phyloP scores from a whole-genome alignment of 2,329 filamentous ascomycete genomes.

The Fusarium succisae region DNA sequence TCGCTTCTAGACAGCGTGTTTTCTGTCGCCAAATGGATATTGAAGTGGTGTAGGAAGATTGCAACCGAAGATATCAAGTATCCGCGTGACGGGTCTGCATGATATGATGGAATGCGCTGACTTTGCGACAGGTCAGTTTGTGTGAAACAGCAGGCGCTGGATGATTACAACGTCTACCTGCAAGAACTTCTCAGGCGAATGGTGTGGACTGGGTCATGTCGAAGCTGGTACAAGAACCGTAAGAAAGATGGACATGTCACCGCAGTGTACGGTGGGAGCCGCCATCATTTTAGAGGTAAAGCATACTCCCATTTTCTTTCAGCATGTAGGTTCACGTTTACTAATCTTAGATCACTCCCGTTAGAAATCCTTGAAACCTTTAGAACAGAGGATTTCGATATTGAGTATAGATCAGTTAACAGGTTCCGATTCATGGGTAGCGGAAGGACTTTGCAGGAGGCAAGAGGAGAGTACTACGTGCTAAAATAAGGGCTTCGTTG shows the following conservation, averaged over 20 bases:
- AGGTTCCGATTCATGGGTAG: conserved; percentile 1
- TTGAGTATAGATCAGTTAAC: neutral
- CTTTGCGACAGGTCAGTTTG: neutral
- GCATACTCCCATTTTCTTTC: rapidly evolving
- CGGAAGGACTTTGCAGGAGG: neutral
- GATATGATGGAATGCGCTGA: neutral
- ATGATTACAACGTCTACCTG: conserved; percentile 13
- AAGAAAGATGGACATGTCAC: neutral
- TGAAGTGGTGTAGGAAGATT: conserved; percentile 1
- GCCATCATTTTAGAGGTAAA: neutral
- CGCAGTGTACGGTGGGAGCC: neutral
- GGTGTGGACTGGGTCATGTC: conserved; percentile 9
- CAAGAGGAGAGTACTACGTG: neutral
- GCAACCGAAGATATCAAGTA: conserved; percentile 6
- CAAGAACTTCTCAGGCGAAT: conserved; percentile 6
- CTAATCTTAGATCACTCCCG: rapidly evolving
- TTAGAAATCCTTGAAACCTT: neutral
- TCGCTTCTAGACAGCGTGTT: neutral
- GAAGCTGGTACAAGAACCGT: conserved; percentile 6
- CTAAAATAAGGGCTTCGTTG: rapidly evolving
- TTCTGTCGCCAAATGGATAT: neutral
- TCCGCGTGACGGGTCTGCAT: neutral
- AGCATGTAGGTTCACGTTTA: rapidly evolving
- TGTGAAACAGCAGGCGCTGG: neutral
- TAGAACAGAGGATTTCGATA: neutral